Evolutionary conservation across 1,284 basidiomycete genomes (phyloP).

Genomic region (Apiotrichum mycotoxinovorans): DNA sequence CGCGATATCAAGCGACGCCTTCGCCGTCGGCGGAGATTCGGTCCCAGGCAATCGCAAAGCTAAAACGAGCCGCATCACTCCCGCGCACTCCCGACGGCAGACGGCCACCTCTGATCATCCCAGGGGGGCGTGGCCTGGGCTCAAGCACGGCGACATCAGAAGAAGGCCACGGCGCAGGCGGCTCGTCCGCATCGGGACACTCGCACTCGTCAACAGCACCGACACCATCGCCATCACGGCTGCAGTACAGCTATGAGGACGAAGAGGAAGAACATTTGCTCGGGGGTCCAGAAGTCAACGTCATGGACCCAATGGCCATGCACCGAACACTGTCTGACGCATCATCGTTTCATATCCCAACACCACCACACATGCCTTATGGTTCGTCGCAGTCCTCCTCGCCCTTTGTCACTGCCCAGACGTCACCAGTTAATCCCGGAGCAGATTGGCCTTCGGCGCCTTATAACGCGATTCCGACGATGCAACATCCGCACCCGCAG

Average conservation of each 20-base stretch:
- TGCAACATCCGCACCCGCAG: neutral
- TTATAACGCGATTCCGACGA: neutral
- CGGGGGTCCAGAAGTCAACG: constrained; percentile 6
- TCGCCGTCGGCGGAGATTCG: constrained; percentile 46
- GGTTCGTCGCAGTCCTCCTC: constrained; percentile 11
- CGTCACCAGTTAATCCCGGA: constrained; percentile 22
- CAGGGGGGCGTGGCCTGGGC: neutral
- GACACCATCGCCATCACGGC: constrained; percentile 5
- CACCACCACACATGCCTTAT: constrained; percentile 25
- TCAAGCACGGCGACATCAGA: neutral
- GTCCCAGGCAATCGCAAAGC: constrained; percentile 77
- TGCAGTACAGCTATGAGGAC: constrained; percentile 14
- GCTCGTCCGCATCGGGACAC: neutral
- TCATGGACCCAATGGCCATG: constrained; percentile 24
- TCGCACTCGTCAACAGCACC: neutral
- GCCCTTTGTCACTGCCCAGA: constrained; percentile 21
- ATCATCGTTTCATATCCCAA: constrained; percentile 33
- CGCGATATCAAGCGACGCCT: constrained; percentile 8
- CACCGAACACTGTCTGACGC: constrained; percentile 38
- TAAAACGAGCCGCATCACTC: constrained; percentile 81
- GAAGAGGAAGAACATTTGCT: constrained; percentile 44
- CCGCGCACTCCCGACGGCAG: constrained; percentile 82
- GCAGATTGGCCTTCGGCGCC: constrained; percentile 30
- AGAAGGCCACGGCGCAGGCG: constrained; percentile 7
- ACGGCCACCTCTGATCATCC: constrained; percentile 59